Percentiles rank a stretch among this genome's conserved stretches.
Conservation (phyloP, 208 protist species). For the Leishmania gerbilli region DNA sequence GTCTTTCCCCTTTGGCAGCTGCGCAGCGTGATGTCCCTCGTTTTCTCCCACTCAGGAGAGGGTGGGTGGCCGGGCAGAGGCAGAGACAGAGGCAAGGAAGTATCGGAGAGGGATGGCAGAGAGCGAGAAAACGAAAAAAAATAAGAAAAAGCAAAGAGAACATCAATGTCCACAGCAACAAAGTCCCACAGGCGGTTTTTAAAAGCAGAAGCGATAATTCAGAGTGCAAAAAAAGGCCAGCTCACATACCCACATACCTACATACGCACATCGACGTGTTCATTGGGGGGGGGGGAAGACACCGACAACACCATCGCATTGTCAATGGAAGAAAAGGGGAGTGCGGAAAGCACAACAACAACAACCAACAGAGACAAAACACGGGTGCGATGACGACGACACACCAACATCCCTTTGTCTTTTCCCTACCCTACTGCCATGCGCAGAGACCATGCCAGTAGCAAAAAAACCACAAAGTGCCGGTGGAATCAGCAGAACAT, state of each 20-base stretch:
- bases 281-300: not conserved
- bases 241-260: not conserved
- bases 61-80: not conserved
- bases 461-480: not conserved
- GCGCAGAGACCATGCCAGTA: not conserved
- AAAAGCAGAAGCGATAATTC: not conserved
- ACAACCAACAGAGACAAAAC: conserved; percentile 12
- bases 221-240: not conserved
- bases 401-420: not conserved
- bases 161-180: not conserved
- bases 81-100: not conserved
- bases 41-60: not conserved
- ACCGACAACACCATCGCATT: not conserved
- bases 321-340: not conserved
- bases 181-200: not conserved
- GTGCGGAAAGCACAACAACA: not conserved
- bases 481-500: not conserved
- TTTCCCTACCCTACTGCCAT: not conserved
- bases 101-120: not conserved
- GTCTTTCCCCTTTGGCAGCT: not conserved
- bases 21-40: not conserved
- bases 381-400: not conserved
- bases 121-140: not conserved
- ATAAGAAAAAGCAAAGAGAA: not conserved
- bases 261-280: not conserved